phyloP scores from a whole-genome alignment of 1,284 basidiomycete species.

The Trichosporon coremiiforme region DNA sequence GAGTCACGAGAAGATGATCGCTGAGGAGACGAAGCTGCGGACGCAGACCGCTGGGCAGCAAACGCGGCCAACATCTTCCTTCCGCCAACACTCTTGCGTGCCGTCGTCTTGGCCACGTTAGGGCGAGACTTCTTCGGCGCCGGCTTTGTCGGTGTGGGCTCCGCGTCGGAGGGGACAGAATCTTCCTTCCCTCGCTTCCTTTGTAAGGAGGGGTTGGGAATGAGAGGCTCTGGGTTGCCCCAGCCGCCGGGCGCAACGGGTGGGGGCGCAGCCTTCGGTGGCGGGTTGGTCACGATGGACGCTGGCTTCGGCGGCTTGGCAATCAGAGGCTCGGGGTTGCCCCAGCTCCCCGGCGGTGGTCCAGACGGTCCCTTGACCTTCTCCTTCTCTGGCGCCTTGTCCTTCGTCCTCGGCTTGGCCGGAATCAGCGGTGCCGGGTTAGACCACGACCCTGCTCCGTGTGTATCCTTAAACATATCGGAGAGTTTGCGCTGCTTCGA shows the following conservation, averaged over 20 bases:
- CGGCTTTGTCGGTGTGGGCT: not conserved
- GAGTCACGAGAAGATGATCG: not conserved
- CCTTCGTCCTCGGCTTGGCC: not conserved
- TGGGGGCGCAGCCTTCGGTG: too few species aligned
- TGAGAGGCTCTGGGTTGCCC: slow-evolving; percentile 27
- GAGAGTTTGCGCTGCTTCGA: not conserved
- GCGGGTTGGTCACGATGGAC: not conserved
- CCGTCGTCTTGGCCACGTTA: not conserved
- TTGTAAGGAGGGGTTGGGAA: not conserved
- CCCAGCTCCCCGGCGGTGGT: not conserved
- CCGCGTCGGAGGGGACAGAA: not conserved
- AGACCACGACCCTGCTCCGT: slow-evolving; percentile 17
- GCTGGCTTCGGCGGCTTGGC: not conserved
- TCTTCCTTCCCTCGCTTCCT: not conserved
- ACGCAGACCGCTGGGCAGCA: not conserved
- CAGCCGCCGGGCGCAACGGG: slow-evolving; percentile 22
- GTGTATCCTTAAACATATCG: slow-evolving; percentile 4
- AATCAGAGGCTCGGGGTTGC: not conserved
- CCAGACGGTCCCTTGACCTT: not conserved
- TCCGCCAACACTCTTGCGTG: slow-evolving; percentile 20
- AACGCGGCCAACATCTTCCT: slow-evolving; percentile 1
- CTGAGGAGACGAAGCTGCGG: not conserved
- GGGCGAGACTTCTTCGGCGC: not conserved
- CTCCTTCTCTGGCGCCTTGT: not conserved
- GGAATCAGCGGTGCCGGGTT: slow-evolving; percentile 11